Conservation (phyloP, 2,329 filamentous ascomycete species). For the Talaromyces sp. region DNA sequence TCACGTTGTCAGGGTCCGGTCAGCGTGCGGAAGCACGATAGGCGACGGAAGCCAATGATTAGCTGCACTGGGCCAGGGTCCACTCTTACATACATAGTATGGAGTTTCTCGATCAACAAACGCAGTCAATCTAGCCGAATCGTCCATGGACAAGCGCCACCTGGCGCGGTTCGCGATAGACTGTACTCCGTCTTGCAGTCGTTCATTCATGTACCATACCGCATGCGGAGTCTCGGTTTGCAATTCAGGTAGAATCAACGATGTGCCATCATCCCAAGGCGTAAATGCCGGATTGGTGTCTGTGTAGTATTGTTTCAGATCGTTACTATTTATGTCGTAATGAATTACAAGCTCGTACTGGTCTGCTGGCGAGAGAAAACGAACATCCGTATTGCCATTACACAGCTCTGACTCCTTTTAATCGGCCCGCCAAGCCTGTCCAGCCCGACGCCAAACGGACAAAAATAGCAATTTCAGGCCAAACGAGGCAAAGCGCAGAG, state of each 20-base stretch:
- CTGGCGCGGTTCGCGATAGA: too few species aligned
- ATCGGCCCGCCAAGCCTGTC: neutral
- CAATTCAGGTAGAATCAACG: neutral
- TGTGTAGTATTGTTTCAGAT: neutral
- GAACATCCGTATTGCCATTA: neutral
- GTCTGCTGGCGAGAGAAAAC: neutral
- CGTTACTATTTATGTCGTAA: neutral
- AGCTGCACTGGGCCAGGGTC: neutral
- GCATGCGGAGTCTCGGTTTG: neutral
- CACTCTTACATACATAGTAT: neutral
- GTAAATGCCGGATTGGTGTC: neutral
- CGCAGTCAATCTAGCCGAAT: neutral
- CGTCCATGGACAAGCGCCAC: too few species aligned
- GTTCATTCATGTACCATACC: neutral
- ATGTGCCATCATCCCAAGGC: neutral
- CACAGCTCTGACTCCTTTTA: neutral
- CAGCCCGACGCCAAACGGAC: neutral
- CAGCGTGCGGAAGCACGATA: neutral
- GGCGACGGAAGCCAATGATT: neutral
- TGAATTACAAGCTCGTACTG: neutral
- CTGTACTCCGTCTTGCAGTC: too few species aligned
- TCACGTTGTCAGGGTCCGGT: slow-evolving; percentile 3
- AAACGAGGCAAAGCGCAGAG: neutral
- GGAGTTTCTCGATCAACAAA: neutral
- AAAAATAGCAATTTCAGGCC: neutral